phyloP scores from a whole-genome alignment of 2,329 filamentous ascomycete species.

The Ascochyta koolunga region DNA sequence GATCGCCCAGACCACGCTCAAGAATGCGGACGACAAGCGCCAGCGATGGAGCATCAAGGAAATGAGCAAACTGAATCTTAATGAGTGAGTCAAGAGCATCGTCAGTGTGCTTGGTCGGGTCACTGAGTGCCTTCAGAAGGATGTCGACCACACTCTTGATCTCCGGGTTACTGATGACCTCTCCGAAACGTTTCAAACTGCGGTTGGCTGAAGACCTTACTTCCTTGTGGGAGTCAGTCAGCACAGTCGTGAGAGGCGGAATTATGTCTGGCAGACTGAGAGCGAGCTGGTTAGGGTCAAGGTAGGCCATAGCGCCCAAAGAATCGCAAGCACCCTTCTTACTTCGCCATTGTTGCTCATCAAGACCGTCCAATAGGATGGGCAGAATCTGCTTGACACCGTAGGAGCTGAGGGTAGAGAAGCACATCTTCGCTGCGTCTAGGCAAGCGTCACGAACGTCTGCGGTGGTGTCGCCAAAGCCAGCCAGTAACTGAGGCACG shows the following conservation, averaged over 20 bases:
- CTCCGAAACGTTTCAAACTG: constrained; percentile 95
- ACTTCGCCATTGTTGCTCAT: constrained; percentile 96
- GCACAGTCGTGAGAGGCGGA: constrained; percentile 86
- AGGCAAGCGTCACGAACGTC: constrained; percentile 93
- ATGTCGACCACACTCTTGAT: constrained; percentile 91
- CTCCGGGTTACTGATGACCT: constrained; percentile 97
- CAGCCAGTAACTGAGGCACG: constrained; percentile 84
- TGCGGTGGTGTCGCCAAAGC: constrained; percentile 85
- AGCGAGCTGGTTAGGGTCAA: constrained; percentile 93
- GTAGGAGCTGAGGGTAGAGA: constrained; percentile 89
- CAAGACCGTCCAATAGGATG: constrained; percentile 86
- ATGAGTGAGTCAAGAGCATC: constrained; percentile 92
- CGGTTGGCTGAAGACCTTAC: constrained; percentile 90
- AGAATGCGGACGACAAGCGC: constrained; percentile 94
- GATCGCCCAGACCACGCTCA: constrained; percentile 86
- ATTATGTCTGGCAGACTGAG: constrained; percentile 95
- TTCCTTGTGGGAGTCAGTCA: constrained; percentile 98
- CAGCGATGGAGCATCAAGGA: constrained; percentile 94
- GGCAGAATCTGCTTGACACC: constrained; percentile 95
- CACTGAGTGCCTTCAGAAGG: constrained; percentile 92
- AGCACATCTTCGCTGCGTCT: constrained; percentile 92
- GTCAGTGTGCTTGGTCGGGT: constrained; percentile 96
- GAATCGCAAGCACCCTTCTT: constrained; percentile 98
- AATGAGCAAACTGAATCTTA: constrained; percentile 98
- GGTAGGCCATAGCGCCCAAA: constrained; percentile 96